Evolutionary conservation across 2,329 filamentous ascomycete species (phyloP).

Genomic region (Nemania sp.): DNA sequence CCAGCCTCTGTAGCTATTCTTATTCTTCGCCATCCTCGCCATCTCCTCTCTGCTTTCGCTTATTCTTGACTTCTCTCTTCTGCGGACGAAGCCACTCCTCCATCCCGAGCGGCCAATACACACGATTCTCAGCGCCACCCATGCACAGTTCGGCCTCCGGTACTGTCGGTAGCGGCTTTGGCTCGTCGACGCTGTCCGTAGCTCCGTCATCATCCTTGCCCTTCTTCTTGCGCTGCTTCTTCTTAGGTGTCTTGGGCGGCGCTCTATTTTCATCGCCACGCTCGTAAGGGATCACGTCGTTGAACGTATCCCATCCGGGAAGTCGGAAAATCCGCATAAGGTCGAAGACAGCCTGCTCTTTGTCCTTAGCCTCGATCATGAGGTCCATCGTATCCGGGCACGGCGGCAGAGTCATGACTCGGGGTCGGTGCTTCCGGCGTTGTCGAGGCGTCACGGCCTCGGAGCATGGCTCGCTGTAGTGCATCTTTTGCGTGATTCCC

Average conservation of each 20-base stretch:
- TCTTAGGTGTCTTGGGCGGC: slow-evolving; percentile 50
- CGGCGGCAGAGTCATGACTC: slow-evolving; percentile 79
- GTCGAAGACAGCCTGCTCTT: slow-evolving; percentile 94
- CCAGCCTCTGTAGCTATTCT: neutral
- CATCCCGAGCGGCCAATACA: slow-evolving; percentile 90
- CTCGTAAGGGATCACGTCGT: slow-evolving; percentile 76
- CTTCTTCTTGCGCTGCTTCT: slow-evolving; percentile 49
- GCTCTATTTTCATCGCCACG: slow-evolving; percentile 74
- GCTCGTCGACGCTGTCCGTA: slow-evolving; percentile 46
- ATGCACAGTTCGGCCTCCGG: slow-evolving; percentile 75
- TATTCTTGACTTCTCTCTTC: slow-evolving; percentile 71
- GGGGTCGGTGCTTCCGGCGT: slow-evolving; percentile 80
- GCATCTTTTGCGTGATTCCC: slow-evolving; percentile 90
- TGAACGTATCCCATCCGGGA: slow-evolving; percentile 75
- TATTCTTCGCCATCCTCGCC: slow-evolving; percentile 40
- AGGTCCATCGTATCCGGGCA: slow-evolving; percentile 84
- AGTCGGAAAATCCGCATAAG: slow-evolving; percentile 87
- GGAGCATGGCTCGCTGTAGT: slow-evolving; percentile 82
- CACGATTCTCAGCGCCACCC: slow-evolving; percentile 79
- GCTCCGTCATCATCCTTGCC: slow-evolving; percentile 38
- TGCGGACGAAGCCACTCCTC: slow-evolving; percentile 86
- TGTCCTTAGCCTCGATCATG: slow-evolving; percentile 99
- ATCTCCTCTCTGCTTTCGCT: slow-evolving; percentile 49
- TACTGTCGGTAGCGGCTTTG: slow-evolving; percentile 50
- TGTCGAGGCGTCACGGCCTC: slow-evolving; percentile 78